Base-by-base conservation (phyloP, 139 green algal genomes). In the Deuterostichococcus epilithicus region DNA sequence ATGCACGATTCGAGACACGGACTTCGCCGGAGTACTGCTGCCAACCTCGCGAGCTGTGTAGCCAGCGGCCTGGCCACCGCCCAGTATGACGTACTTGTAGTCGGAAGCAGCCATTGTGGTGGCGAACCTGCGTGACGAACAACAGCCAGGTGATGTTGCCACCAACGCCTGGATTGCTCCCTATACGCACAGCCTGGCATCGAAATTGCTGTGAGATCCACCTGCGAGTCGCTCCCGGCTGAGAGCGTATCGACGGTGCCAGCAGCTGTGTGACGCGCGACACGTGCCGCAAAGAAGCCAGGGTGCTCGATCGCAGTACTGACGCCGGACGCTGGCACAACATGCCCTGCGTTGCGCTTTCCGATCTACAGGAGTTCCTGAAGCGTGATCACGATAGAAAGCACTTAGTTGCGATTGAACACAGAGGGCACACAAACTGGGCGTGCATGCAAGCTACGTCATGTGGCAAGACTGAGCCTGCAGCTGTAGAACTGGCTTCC, bases 71-170 rank as follows among this genome's bases (percentile, higher is more conserved):
- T 83, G 73, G 34, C 79, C 79, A 32, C 79, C 79, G 10, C 79
- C 79, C 8, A 83, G 42, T 1, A 77, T 36, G 0, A 83, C 73
- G 33, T 80, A 80, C 38, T 83, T 83, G 28, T 75, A 83, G 45
- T 63, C 52, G 52, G 52, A 25, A 5, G 52, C 52, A 20, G 52
- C 52, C 52, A 63, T 63, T 20, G 52, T 63, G 10, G 52, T 63
- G 10, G 52, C 52, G 28, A 63, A 63, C 52, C 52, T 63, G 52
- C 52, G 28, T n/a, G 18, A 63, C 28, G 26, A n/a, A 63, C 52
- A 25, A 63, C 52, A 63, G 3, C 18, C 10, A 5, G 52, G 28
- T 63, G 52, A 63, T 3, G 3, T 30, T 23, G 18, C 52, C 52
- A 63, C 28, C 52, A 52, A 13, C 42, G 8, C 13, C 10, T 8